Conservation (phyloP, 345 rosid genomes). For the Populus ilicifolia region DNA sequence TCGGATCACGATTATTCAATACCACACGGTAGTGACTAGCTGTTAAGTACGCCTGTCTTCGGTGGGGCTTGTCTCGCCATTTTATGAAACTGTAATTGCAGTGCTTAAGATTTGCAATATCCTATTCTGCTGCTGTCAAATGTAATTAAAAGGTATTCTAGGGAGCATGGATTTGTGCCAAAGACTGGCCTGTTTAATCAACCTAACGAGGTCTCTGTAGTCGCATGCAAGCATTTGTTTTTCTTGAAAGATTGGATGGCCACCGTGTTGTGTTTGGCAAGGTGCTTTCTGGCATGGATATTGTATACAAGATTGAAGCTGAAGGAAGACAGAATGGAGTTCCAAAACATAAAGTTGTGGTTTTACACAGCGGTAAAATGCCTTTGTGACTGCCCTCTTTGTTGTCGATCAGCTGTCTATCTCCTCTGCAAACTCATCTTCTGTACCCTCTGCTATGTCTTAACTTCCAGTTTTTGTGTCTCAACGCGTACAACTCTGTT, state of each 20-base stretch:
- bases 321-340: conserved; percentile 75
- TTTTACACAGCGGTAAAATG: conserved; percentile 80
- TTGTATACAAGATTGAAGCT: conserved; percentile 78
- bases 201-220: neutral
- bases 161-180: conserved; percentile 3
- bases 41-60: conserved; percentile 42
- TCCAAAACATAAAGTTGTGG: conserved; percentile 72
- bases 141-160: neutral
- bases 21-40: conserved; percentile 76
- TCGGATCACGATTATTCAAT: conserved; percentile 83
- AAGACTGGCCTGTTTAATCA: neutral
- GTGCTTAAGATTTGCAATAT: neutral
- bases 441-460: neutral
- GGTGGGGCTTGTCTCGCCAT: neutral
- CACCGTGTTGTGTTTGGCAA: conserved; percentile 89
- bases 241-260: conserved; percentile 72
- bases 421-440: neutral
- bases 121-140: neutral
- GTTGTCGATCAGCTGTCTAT: neutral
- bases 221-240: neutral
- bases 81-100: neutral
- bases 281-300: conserved; percentile 91
- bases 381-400: conserved; percentile 39
- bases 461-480: neutral
- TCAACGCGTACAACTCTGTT: neutral